Base-by-base conservation (phyloP, 2,329 filamentous ascomycete genomes). In the Fusarium pilosicola region DNA sequence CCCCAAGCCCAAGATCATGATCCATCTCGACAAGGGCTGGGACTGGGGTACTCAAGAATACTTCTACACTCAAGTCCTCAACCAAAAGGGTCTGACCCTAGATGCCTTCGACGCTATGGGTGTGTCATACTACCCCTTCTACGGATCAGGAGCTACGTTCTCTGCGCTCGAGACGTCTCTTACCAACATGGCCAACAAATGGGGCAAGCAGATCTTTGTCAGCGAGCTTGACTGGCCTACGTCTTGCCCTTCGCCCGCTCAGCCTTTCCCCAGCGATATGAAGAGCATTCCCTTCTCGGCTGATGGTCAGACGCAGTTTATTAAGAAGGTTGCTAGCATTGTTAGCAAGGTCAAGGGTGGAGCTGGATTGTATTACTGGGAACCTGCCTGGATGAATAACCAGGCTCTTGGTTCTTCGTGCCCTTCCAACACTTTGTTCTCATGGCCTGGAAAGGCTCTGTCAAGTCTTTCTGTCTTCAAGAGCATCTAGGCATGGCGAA, bases 11-110 rank as follows among this genome's bases (percentile, higher is more conserved):
- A 88, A 91, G 78, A 93, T 94, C 80, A 90, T 94, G 90, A 88
- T 94, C 45, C 92, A 94, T 77, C 85, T 94, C 7, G 91, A 94
- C 80, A 92, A 93, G 77, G 92, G 92, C n/a, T 94, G 91, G 90
- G 87, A 92, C 71, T 93, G 89, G 90, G 84, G 81, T 7, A 87
- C 88, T 6, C 91, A 94, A 78, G 82, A 91, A 69, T 91, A 86
- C 83, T 93, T 89, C 81, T 94, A 93, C 81, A 86, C 86, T 30
- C 84, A 83, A 6, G 86, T 91, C 0, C 83, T 92, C 1, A 84
- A 79, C 32, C 13, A 81, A 83, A 30, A 90, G 88, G 5, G 84
- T 84, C 3, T 83, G 92, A 7, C 77, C 80, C 7, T 83, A 0
- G 81, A 83, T 10, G 91, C 93, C 72, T 93, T 91, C 67, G 92